phyloP scores from a whole-genome alignment of 1,284 basidiomycete genomes.

The Ustilago sp. region DNA sequence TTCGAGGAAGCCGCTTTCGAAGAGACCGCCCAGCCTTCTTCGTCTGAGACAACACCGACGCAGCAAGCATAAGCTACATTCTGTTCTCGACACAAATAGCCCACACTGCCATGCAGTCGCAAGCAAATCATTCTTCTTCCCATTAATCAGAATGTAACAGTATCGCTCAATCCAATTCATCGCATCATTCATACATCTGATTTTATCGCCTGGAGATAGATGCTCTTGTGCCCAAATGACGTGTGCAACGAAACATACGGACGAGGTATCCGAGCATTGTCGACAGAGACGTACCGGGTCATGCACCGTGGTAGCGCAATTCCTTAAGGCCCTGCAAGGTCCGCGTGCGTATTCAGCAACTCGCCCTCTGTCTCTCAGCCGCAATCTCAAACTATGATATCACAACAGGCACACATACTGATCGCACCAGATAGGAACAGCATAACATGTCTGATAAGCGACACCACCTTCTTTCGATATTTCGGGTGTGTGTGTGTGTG shows the following conservation, averaged over 20 bases:
- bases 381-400: neutral
- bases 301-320: too few relatives aligned
- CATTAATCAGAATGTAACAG: constrained; percentile 22
- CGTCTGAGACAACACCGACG: neutral
- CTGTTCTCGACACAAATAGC: neutral
- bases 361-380: neutral
- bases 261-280: too few relatives aligned
- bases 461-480: constrained; percentile 57
- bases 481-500: constrained; percentile 30
- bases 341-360: neutral
- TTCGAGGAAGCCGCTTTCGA: constrained; percentile 27
- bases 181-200: neutral
- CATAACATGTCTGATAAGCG: constrained; percentile 32
- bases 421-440: constrained; percentile 15
- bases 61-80: constrained; percentile 6
- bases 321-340: too few relatives aligned
- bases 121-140: neutral
- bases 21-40: neutral
- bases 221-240: too few relatives aligned
- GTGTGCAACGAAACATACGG: too few relatives aligned
- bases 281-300: too few relatives aligned
- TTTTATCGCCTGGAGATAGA: too few relatives aligned
- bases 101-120: neutral
- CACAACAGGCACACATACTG: neutral
- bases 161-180: constrained; percentile 13